Conservation (phyloP, 2,329 filamentous ascomycete genomes). For the Fonsecaea pugnacius region DNA sequence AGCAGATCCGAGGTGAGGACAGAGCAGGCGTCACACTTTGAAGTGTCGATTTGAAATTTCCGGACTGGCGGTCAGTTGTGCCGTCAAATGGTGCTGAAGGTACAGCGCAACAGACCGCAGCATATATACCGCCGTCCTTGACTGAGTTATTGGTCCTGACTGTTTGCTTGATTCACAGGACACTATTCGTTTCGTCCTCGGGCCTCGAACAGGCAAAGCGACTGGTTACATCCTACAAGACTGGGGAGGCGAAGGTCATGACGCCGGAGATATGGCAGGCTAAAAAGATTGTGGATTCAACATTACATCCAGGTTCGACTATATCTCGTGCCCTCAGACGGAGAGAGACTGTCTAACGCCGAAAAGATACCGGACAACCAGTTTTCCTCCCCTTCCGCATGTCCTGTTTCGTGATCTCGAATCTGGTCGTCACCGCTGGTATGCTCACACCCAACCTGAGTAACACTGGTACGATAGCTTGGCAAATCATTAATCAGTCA, state of each 20-base stretch:
- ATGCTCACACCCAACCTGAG: slow-evolving; percentile 78
- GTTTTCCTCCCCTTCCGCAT: slow-evolving; percentile 96
- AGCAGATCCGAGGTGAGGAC: slow-evolving; percentile 87
- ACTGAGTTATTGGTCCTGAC: not conserved
- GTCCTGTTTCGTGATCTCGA: slow-evolving; percentile 92
- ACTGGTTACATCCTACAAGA: slow-evolving; percentile 83
- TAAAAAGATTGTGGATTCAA: slow-evolving; percentile 97
- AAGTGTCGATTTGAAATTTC: slow-evolving; percentile 3
- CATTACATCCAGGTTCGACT: slow-evolving; percentile 81
- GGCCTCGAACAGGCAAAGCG: slow-evolving; percentile 86
- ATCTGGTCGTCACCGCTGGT: slow-evolving; percentile 90
- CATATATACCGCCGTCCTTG: slow-evolving; percentile 2
- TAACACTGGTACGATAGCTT: slow-evolving; percentile 82
- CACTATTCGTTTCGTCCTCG: slow-evolving; percentile 75
- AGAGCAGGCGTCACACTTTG: slow-evolving; percentile 11
- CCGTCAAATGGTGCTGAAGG: slow-evolving; percentile 24
- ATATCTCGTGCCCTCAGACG: not conserved
- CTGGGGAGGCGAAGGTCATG: slow-evolving; percentile 77
- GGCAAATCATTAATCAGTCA: slow-evolving; percentile 96
- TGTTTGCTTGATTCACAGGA: slow-evolving; percentile 61
- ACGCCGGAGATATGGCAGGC: slow-evolving; percentile 89
- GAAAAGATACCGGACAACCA: slow-evolving; percentile 82
- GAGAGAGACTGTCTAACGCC: not conserved
- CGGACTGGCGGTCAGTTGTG: slow-evolving; percentile 7
- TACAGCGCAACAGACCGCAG: slow-evolving; percentile 28